These are phyloP conservation scores for Leucaena leucocephala DNA, from an alignment of 306 rosid genomes.

Conservation along the genomic window DNA sequence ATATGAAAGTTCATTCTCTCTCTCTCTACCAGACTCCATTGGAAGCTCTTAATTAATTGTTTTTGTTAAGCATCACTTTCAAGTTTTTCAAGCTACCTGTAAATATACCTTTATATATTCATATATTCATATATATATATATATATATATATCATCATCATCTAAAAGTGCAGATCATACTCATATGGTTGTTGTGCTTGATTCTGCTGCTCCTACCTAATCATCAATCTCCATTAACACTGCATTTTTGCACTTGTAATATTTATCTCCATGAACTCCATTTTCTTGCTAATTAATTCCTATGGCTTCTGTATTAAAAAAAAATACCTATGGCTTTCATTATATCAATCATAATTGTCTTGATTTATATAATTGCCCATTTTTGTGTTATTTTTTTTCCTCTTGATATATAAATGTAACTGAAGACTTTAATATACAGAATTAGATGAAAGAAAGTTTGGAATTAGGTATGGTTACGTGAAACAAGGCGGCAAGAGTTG, in stretches of 20 bases:
- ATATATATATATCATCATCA: background rate
- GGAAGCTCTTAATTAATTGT: constrained; percentile 39
- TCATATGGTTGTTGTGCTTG: background rate
- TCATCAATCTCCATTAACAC: background rate
- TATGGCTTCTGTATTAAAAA: too few species aligned
- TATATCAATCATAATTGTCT: background rate
- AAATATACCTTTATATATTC: background rate
- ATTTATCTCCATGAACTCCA: constrained; percentile 13
- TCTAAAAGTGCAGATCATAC: background rate
- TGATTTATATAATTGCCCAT: background rate
- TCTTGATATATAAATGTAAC: too few species aligned
- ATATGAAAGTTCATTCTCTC: constrained; percentile 71
- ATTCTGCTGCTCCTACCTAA: background rate
- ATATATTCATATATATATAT: too few species aligned
- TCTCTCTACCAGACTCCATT: constrained; percentile 66
- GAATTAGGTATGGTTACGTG: background rate
- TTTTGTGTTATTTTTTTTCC: too few species aligned
- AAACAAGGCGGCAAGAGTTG: background rate
- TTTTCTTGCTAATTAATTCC: constrained; percentile 32
- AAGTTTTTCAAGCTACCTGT: constrained; percentile 23
- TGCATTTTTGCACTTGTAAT: constrained; percentile 2
- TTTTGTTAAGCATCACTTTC: constrained; percentile 35
- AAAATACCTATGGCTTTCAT: too few species aligned
- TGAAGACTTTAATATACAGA: background rate
- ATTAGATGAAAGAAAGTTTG: background rate